Conservation (phyloP, 2,329 filamentous ascomycete genomes). For the Claviceps citrina region DNA sequence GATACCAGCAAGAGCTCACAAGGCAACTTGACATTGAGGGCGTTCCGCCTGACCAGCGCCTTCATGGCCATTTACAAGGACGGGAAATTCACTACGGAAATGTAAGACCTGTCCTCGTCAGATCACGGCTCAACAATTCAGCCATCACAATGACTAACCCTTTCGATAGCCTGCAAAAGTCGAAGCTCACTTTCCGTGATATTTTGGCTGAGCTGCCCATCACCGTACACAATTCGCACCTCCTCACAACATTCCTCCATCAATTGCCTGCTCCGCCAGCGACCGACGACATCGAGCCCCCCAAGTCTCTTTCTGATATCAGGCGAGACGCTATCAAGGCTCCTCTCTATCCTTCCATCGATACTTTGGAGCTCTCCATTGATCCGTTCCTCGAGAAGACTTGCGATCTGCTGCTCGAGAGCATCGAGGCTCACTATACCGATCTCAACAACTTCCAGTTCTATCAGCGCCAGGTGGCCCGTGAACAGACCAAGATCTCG, state of each 20-base stretch:
- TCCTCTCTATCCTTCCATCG: slow-evolving; percentile 74
- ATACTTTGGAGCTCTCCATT: slow-evolving; percentile 80
- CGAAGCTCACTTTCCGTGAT: slow-evolving; percentile 83
- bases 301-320: slow-evolving; percentile 65
- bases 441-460: slow-evolving; percentile 98
- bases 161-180: slow-evolving; percentile 66
- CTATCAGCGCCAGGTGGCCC: slow-evolving; percentile 84
- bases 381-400: slow-evolving; percentile 98
- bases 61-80: slow-evolving; percentile 94
- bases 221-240: slow-evolving; percentile 87
- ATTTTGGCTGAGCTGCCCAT: slow-evolving; percentile 85
- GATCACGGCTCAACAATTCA: background rate
- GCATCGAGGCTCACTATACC: slow-evolving; percentile 94
- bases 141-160: too few relatives aligned
- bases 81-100: slow-evolving; percentile 92
- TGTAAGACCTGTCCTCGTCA: slow-evolving; percentile 36
- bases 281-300: slow-evolving; percentile 55
- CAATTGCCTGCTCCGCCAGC: slow-evolving; percentile 58
- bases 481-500: slow-evolving; percentile 91
- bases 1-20: slow-evolving; percentile 92
- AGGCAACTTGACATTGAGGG: slow-evolving; percentile 74
- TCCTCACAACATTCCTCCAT: slow-evolving; percentile 88
- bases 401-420: slow-evolving; percentile 86
- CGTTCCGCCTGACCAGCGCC: slow-evolving; percentile 72
- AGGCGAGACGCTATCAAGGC: slow-evolving; percentile 44